A percentile compares a stretch with the other conserved stretches of the same genome.
These are phyloP conservation scores for Phytophthora ohioensis DNA, from an alignment of 352 stramenopile genomes.

Conservation along the genomic window DNA sequence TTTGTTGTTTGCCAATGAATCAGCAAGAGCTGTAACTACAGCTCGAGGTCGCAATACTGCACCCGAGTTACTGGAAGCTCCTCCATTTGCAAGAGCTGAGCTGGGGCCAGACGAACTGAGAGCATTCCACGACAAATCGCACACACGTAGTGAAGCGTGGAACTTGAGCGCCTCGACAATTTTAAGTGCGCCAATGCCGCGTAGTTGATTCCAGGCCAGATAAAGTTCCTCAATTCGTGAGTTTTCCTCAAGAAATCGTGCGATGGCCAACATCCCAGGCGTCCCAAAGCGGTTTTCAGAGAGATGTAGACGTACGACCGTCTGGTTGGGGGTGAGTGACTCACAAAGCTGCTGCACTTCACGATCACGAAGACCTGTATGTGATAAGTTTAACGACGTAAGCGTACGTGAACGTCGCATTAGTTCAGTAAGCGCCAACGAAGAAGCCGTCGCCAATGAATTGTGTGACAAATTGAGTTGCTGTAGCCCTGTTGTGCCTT, in stretches of 20 bases:
- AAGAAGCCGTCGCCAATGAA: conserved; percentile 45
- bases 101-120: conserved; percentile 51
- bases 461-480: conserved; percentile 80
- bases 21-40: conserved; percentile 62
- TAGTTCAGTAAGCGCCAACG: conserved; percentile 50
- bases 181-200: conserved; percentile 71
- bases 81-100: conserved; percentile 6
- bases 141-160: conserved; percentile 70
- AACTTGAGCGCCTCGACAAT: conserved; percentile 81
- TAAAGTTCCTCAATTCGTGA: conserved; percentile 83
- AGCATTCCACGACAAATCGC: conserved; percentile 84
- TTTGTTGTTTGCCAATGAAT: conserved; percentile 83
- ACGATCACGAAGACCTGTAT: conserved; percentile 68
- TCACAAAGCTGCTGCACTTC: conserved; percentile 79
- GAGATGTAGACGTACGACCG: conserved; percentile 67
- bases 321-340: conserved; percentile 77
- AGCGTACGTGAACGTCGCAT: conserved; percentile 60
- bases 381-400: conserved; percentile 69
- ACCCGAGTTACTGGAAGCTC: not conserved
- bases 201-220: conserved; percentile 79
- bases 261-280: conserved; percentile 67
- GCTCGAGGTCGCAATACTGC: conserved; percentile 46
- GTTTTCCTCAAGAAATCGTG: conserved; percentile 79
- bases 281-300: conserved; percentile 78
- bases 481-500: conserved; percentile 44